These are phyloP conservation scores for Phytophthora multivora DNA, from an alignment of 352 stramenopile species.

Conservation along the genomic window DNA sequence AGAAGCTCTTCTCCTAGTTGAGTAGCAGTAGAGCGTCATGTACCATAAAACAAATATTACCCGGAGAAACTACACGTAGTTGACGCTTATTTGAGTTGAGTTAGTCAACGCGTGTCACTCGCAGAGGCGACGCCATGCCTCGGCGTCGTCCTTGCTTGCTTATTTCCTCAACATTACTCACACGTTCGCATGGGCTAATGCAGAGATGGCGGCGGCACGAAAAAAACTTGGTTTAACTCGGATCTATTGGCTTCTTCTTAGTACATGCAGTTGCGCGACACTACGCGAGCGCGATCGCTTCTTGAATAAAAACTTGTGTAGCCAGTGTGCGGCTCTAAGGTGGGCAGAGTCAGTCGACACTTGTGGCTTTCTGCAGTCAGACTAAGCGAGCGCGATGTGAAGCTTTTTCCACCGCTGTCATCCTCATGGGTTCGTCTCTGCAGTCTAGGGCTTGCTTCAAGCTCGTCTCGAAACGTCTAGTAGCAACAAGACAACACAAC, in stretches of 20 bases:
- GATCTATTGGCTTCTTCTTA: conserved; percentile 39
- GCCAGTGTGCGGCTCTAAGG: conserved; percentile 21
- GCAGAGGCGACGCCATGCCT: not conserved
- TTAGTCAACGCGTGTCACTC: conserved; percentile 2
- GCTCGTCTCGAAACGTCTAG: conserved; percentile 40
- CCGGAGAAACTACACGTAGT: conserved; percentile 16
- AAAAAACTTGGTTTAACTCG: conserved; percentile 23
- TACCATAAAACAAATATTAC: conserved; percentile 50
- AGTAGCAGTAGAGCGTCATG: conserved; percentile 49
- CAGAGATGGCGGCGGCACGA: conserved; percentile 17
- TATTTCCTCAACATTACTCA: conserved; percentile 40
- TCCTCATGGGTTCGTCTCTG: conserved; percentile 13
- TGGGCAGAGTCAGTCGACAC: conserved; percentile 3
- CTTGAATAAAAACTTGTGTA: conserved; percentile 40
- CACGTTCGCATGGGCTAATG: conserved; percentile 11
- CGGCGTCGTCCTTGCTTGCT: conserved; percentile 30
- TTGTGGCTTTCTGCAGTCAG: not conserved
- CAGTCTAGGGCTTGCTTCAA: conserved; percentile 19
- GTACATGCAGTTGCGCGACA: conserved; percentile 23
- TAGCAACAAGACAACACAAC: conserved; percentile 26
- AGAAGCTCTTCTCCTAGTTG: conserved; percentile 35
- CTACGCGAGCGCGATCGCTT: conserved; percentile 3
- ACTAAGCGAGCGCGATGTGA: conserved; percentile 5
- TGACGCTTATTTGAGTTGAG: not conserved
- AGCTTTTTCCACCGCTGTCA: conserved; percentile 8